Percentiles rank a stretch among this genome's conserved stretches.
Conservation (phyloP, 1,139 yeast genomes). For the Saccharomyces hybrid region DNA sequence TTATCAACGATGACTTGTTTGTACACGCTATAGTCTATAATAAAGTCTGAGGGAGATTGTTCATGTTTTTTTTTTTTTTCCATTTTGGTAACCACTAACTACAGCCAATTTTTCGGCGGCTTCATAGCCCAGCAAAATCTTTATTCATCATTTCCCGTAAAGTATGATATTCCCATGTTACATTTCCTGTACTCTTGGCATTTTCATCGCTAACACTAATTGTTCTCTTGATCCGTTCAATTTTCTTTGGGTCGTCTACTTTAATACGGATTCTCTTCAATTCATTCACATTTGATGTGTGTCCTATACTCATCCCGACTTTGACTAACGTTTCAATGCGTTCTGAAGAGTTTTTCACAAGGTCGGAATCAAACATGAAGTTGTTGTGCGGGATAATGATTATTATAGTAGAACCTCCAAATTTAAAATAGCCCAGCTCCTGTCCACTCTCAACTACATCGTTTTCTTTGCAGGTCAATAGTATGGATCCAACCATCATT, state of each 20-base stretch:
- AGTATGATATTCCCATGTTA: constrained; percentile 33
- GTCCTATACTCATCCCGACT: constrained; percentile 92
- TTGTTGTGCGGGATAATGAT: constrained; percentile 41
- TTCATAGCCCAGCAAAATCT: not conserved
- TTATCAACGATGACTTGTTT: not conserved
- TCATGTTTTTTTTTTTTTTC: not conserved
- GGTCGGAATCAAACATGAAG: constrained; percentile 63
- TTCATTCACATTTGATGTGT: constrained; percentile 45
- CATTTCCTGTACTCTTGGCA: constrained; percentile 17
- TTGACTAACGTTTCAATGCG: constrained; percentile 75
- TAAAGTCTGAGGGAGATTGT: not conserved
- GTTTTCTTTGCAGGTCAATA: constrained; percentile 60
- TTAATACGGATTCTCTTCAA: constrained; percentile 43
- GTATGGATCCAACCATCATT: constrained; percentile 95
- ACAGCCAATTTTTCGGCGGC: not conserved
- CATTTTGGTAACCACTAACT: not conserved
- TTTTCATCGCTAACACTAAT: constrained; percentile 39
- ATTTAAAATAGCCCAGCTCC: constrained; percentile 88
- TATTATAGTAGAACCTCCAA: constrained; percentile 88
- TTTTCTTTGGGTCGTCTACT: constrained; percentile 41
- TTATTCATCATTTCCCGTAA: constrained; percentile 8
- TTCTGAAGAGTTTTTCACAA: constrained; percentile 56
- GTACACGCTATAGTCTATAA: not conserved
- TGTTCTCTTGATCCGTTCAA: constrained; percentile 50
- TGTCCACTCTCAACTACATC: constrained; percentile 57